phyloP scores from a whole-genome alignment of 2,329 filamentous ascomycete genomes.

The Geosmithia putterillii region DNA sequence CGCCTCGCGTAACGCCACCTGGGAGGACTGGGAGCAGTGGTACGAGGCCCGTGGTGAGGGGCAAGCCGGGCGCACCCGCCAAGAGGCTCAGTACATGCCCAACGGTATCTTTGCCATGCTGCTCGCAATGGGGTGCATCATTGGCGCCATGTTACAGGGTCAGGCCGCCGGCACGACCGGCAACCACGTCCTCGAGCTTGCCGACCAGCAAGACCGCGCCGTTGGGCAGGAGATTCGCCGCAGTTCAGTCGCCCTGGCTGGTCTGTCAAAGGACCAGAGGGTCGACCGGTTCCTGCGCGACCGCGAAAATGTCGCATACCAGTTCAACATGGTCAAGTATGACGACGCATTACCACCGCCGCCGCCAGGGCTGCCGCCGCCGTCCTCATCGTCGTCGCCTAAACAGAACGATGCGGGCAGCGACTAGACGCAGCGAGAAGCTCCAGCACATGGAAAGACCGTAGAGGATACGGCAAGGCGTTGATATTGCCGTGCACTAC shows the following conservation, averaged over 20 bases:
- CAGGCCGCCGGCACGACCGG: conserved; percentile 54
- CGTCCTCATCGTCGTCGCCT: neutral
- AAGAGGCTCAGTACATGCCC: conserved; percentile 51
- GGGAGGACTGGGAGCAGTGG: conserved; percentile 95
- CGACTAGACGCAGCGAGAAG: no score
- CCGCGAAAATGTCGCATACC: conserved; percentile 39
- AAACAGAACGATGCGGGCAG: neutral
- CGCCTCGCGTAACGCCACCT: conserved; percentile 67
- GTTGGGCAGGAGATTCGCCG: conserved; percentile 47
- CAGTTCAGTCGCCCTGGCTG: conserved; percentile 34
- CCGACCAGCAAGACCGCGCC: conserved; percentile 51
- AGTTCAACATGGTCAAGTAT: conserved; percentile 17
- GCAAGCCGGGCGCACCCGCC: conserved; percentile 20
- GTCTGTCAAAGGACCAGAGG: conserved; percentile 47
- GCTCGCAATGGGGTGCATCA: conserved; percentile 54
- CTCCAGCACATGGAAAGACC: no score
- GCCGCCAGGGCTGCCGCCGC: neutral
- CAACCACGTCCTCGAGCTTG: conserved; percentile 50
- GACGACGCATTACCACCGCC: conserved; percentile 6
- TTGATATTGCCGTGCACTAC: no score
- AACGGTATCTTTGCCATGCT: conserved; percentile 64
- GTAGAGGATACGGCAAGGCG: no score
- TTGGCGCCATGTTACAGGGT: conserved; percentile 59
- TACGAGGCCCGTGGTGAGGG: conserved; percentile 32
- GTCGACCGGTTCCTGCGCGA: conserved; percentile 69